Percentiles rank a stretch among this genome's conserved stretches.
These are phyloP conservation scores for Coprinellus micaceus DNA, from an alignment of 768 basidiomycete genomes.

Conservation along the genomic window DNA sequence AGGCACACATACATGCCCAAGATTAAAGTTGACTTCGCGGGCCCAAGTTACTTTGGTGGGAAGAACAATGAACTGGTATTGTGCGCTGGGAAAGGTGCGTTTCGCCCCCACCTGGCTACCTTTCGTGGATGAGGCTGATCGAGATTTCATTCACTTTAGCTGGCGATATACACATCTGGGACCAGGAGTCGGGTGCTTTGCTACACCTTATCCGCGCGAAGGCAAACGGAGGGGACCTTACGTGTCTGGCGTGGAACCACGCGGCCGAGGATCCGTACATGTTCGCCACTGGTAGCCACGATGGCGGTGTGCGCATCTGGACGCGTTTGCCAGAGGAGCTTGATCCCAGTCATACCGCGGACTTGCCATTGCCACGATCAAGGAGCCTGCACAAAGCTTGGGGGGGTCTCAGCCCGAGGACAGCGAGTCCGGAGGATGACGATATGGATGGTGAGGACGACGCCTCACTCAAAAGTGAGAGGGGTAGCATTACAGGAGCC, in stretches of 20 bases:
- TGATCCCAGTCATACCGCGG: conserved; percentile 3
- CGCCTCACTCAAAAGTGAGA: not conserved
- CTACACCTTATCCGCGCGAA: conserved; percentile 69
- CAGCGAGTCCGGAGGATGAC: not conserved
- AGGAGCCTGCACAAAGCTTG: not conserved
- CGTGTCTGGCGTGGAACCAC: conserved; percentile 79
- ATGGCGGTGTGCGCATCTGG: conserved; percentile 75
- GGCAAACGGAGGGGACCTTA: conserved; percentile 63
- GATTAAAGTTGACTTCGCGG: conserved; percentile 66
- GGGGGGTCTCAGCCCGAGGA: not conserved
- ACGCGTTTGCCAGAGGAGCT: conserved; percentile 38
- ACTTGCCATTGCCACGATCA: not conserved
- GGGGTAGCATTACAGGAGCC: not conserved
- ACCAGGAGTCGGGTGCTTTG: conserved; percentile 70
- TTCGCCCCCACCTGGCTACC: not conserved
- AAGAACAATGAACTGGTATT: conserved; percentile 75
- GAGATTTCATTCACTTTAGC: conserved; percentile 33
- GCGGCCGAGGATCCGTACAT: conserved; percentile 61
- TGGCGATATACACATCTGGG: conserved; percentile 85
- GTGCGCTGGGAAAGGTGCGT: conserved; percentile 69
- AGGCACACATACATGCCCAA: conserved; percentile 78
- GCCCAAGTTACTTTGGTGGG: conserved; percentile 80
- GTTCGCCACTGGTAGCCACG: conserved; percentile 76
- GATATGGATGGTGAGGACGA: not conserved
- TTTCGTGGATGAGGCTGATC: not conserved